Evolutionary conservation across 1,284 basidiomycete species (phyloP).

Genomic region (Malassezia vespertilionis): DNA sequence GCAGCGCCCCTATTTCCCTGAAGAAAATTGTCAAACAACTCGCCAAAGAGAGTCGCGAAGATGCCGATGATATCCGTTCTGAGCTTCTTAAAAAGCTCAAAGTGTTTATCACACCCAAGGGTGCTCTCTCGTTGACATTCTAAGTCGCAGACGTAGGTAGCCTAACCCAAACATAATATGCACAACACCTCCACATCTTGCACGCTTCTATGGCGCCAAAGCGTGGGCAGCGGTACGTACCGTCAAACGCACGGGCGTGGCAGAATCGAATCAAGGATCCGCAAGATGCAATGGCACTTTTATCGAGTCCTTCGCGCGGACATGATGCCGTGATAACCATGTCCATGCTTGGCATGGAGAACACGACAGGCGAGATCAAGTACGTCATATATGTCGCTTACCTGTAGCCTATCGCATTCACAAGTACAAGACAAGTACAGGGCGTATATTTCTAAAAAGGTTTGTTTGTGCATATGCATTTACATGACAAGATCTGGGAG

Average conservation of each 20-base stretch:
- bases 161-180: no score
- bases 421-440: conserved; percentile 7
- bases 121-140: no score
- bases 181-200: no score
- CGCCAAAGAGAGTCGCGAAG: background rate
- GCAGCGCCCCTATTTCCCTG: background rate
- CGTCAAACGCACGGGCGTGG: background rate
- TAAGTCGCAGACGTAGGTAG: no score
- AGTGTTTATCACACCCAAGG: background rate
- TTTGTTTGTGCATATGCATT: background rate
- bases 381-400: background rate
- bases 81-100: background rate
- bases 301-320: conserved; percentile 11
- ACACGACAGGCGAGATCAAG: background rate
- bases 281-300: background rate
- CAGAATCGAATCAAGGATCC: background rate
- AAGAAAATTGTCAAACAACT: background rate
- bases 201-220: no score
- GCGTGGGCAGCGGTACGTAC: no score
- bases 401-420: background rate
- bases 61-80: background rate
- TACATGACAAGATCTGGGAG: background rate
- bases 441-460: conserved; percentile 3
- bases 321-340: background rate
- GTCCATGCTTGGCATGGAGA: background rate